These are phyloP conservation scores for Monosporozyma aerobia DNA, from an alignment of 805 yeast species.

Conservation along the genomic window DNA sequence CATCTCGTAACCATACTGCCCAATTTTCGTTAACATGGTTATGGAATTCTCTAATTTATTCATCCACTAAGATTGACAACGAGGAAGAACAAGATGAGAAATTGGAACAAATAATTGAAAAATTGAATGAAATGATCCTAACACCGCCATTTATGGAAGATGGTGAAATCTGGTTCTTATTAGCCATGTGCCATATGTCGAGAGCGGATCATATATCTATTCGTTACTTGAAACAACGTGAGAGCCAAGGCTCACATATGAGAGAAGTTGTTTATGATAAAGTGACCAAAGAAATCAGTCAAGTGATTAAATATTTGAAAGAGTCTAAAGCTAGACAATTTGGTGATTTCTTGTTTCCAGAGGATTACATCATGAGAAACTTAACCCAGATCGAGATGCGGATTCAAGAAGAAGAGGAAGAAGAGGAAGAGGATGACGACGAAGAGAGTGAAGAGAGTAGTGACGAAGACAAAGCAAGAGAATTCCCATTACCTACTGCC, in stretches of 20 bases:
- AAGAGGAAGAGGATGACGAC: not conserved
- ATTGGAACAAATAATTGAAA: constrained; percentile 17
- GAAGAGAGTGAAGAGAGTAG: not conserved
- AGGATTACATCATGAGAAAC: constrained; percentile 16
- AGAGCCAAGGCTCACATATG: not conserved
- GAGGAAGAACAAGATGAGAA: constrained; percentile 2
- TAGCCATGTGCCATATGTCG: constrained; percentile 19
- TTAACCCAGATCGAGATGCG: constrained; percentile 17
- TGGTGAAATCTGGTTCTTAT: constrained; percentile 26
- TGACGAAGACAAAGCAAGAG: not conserved
- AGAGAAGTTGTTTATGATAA: not conserved
- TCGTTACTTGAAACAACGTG: constrained; percentile 4
- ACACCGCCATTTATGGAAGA: constrained; percentile 30
- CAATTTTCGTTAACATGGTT: constrained; percentile 22
- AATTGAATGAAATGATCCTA: constrained; percentile 21
- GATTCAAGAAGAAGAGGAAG: constrained; percentile 5
- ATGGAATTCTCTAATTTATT: constrained; percentile 18
- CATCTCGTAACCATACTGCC: constrained; percentile 25
- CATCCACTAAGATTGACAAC: constrained; percentile 2
- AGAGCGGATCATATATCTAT: constrained; percentile 20
- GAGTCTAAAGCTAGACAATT: constrained; percentile 7
- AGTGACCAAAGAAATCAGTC: not conserved
- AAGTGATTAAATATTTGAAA: not conserved
- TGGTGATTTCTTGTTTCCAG: constrained; percentile 14
- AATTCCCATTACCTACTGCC: not conserved